Evolutionary conservation across 805 yeast species (phyloP), one percentile per base, ranked within the genome.

Genomic region (Cyberlindnera petersonii): DNA sequence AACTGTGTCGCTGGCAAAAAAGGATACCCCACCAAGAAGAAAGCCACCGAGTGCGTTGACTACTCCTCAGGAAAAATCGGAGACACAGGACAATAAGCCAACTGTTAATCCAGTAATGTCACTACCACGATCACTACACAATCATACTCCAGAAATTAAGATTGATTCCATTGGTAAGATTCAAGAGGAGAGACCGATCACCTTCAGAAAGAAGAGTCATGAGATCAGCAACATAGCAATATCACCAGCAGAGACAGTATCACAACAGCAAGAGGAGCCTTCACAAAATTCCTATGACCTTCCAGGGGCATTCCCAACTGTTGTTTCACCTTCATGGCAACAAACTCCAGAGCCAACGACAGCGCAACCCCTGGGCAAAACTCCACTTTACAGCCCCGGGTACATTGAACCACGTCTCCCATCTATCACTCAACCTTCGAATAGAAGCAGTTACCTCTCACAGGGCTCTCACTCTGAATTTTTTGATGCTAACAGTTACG

Each of bases 1-100:
- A 33, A 20, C 38, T 1, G 56, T 55, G 15, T 51, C 59, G 1
- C 16, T 53, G 42, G 44, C 46, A 5, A 45, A 42, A 39, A 43
- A 42, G 26, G 44, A 44, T 2, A 35, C 46, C 3, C 53, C 46
- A 1, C 49, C 52, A 20, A 47, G 52, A 30, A 42, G 52, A n/a
- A 52, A 50, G 32, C 57, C 57, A 4, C 52, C 56, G 8, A 26
- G 37, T 3, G 10, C 15, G 19, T 14, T 20, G 11, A 31, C 29
- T n/a, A n/a, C n/a, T n/a, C n/a, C n/a, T n/a, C n/a, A n/a, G n/a
- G n/a, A n/a, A n/a, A n/a, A n/a, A n/a, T n/a, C n/a, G n/a, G n/a
- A n/a, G n/a, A n/a, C n/a, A n/a, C n/a, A n/a, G n/a, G n/a, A n/a
- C n/a, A n/a, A n/a, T n/a, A n/a, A n/a, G 6, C 29, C 14, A 7